A percentile compares a stretch with the other conserved stretches of the same genome.
These are phyloP conservation scores for Beauveria sp. DNA, from an alignment of 2,329 filamentous ascomycete genomes.

Conservation along the genomic window DNA sequence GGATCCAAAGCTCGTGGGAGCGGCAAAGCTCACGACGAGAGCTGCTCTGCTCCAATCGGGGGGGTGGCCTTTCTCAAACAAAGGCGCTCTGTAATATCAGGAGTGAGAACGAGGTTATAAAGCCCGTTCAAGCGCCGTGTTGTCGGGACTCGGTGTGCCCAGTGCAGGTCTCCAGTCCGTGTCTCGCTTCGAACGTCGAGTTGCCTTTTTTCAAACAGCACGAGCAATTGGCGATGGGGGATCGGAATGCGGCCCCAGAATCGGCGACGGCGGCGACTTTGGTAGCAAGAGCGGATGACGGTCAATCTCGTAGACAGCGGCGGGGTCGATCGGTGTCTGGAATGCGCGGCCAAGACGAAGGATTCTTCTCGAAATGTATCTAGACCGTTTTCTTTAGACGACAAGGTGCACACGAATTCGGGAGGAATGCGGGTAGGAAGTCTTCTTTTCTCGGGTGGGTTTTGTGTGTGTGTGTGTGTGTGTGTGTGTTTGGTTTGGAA, in stretches of 20 bases:
- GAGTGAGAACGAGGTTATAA: neutral
- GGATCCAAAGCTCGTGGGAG: constrained; percentile 1
- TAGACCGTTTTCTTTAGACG: constrained; percentile 2
- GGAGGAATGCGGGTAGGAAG: neutral
- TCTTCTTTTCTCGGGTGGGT: neutral
- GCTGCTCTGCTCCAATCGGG: neutral
- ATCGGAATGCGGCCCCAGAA: constrained; percentile 5
- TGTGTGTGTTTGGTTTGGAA: constrained; percentile 4
- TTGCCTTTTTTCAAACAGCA: neutral
- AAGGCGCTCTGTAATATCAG: neutral
- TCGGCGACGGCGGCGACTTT: neutral
- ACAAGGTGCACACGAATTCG: neutral
- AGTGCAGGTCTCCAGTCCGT: neutral
- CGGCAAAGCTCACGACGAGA: neutral
- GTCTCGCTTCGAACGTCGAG: neutral
- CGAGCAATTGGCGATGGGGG: neutral
- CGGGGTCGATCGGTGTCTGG: neutral
- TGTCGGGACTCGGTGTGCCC: neutral
- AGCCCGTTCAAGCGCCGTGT: neutral
- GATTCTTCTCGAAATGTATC: neutral
- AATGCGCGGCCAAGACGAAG: neutral
- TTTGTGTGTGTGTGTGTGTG: constrained; percentile 1
- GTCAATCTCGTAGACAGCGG: neutral
- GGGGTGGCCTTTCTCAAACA: neutral
- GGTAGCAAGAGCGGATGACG: neutral